A percentile compares a stretch with the other conserved stretches of the same genome.
phyloP scores from a whole-genome alignment of 805 yeast species.

The Novakomyces olei region DNA sequence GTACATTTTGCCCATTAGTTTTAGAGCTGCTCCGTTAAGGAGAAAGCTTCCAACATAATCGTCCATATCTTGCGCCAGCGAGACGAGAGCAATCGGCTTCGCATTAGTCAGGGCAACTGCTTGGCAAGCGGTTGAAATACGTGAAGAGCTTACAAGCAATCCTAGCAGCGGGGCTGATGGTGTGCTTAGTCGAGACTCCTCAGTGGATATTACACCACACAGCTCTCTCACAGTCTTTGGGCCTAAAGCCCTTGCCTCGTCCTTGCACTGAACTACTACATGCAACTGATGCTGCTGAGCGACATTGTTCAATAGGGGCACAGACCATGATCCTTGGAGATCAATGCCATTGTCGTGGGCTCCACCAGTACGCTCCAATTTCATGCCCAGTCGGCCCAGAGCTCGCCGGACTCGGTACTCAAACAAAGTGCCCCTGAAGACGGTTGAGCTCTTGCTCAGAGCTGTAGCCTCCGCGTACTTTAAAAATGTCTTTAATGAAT shows the following conservation, averaged over 20 bases:
- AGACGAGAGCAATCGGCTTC: no score
- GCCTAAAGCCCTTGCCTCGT: slow-evolving; percentile 24
- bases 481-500: slow-evolving; percentile 4
- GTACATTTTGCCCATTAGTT: no score
- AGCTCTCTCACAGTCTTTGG: slow-evolving; percentile 16
- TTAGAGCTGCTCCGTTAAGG: no score
- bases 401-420: slow-evolving; percentile 10
- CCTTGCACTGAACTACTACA: slow-evolving; percentile 12
- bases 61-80: no score
- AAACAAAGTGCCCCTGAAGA: slow-evolving; percentile 11
- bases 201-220: no score
- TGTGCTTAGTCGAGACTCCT: no score
- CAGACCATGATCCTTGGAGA: slow-evolving; percentile 10
- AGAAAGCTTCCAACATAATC: no score
- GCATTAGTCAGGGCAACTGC: no score
- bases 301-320: background rate
- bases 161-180: no score
- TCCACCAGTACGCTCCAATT: slow-evolving; percentile 11
- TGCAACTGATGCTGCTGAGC: slow-evolving; percentile 5
- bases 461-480: slow-evolving; percentile 4
- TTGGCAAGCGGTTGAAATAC: no score
- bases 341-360: slow-evolving; percentile 12
- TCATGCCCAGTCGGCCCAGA: slow-evolving; percentile 5
- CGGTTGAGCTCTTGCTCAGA: slow-evolving; percentile 7
- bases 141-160: slow-evolving; percentile 8